Evolutionary conservation across 169 alveolate species (phyloP).

Genomic region (Babesia caballi): DNA sequence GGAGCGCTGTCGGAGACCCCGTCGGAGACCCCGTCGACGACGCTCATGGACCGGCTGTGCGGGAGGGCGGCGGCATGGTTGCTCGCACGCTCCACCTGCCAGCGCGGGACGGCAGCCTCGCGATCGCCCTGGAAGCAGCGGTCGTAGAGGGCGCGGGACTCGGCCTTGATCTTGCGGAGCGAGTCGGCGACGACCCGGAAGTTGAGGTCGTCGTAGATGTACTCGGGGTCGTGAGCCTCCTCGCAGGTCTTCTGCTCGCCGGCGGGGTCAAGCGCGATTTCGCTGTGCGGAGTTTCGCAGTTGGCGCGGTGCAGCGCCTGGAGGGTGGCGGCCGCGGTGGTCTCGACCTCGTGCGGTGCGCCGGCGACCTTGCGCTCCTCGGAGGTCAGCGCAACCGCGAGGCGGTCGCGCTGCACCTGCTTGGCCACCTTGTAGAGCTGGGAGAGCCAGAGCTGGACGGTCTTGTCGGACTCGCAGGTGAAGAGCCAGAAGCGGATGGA

Average conservation of each 20-base stretch:
- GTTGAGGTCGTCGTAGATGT: constrained; percentile 22
- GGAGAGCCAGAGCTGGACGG: constrained; percentile 32
- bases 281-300: neutral
- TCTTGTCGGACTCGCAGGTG: constrained; percentile 48
- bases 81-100: constrained; percentile 16
- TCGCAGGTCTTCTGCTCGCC: constrained; percentile 36
- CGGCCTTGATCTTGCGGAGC: constrained; percentile 32
- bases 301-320: neutral
- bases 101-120: neutral
- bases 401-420: neutral
- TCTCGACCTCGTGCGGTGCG: neutral
- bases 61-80: constrained; percentile 24
- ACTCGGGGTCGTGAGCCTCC: constrained; percentile 13
- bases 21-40: neutral
- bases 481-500: constrained; percentile 45
- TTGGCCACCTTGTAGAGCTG: neutral
- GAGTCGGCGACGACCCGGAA: constrained; percentile 34
- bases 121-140: constrained; percentile 35
- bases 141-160: constrained; percentile 40
- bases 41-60: constrained; percentile 2
- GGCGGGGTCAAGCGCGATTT: neutral
- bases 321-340: constrained; percentile 1
- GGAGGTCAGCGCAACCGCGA: neutral
- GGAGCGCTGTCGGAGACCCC: neutral
- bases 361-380: neutral